These are phyloP conservation scores for Pichia sp. DNA, from an alignment of 1,139 yeast genomes.

Conservation along the genomic window DNA sequence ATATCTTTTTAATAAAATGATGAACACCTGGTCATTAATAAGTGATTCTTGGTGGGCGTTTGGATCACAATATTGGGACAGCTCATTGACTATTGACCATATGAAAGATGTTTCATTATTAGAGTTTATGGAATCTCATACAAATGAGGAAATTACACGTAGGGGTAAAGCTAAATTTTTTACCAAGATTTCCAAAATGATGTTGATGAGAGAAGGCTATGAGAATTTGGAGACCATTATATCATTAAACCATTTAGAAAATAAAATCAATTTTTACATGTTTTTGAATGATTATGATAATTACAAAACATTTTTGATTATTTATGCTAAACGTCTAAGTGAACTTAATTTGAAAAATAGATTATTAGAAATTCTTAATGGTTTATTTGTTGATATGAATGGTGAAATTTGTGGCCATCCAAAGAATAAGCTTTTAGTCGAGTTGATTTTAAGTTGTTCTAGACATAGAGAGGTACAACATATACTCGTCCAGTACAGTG, in stretches of 20 bases:
- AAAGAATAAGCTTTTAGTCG: constrained; percentile 59
- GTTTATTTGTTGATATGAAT: constrained; percentile 43
- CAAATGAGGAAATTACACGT: constrained; percentile 82
- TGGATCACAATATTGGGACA: constrained; percentile 97
- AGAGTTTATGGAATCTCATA: constrained; percentile 72
- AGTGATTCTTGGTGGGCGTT: constrained; percentile 99
- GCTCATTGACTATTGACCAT: constrained; percentile 31
- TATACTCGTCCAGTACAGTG: constrained; percentile 55
- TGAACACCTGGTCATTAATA: constrained; percentile 77
- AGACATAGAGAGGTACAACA: constrained; percentile 79
- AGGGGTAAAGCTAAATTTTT: constrained; percentile 78
- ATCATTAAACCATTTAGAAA: constrained; percentile 84
- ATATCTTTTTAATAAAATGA: constrained; percentile 62
- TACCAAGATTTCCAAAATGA: constrained; percentile 82
- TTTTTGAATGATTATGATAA: constrained; percentile 61
- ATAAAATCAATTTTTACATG: constrained; percentile 68
- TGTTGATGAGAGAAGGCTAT: constrained; percentile 92
- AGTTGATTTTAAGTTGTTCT: constrained; percentile 67
- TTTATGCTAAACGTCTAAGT: constrained; percentile 71
- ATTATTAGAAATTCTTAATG: constrained; percentile 66
- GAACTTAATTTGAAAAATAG: constrained; percentile 74
- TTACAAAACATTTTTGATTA: constrained; percentile 53
- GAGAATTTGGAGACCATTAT: constrained; percentile 86
- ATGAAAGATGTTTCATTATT: constrained; percentile 34
- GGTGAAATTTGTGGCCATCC: constrained; percentile 47